These are phyloP conservation scores for Solanum arcanum DNA, from an alignment of 257 asterid species.

Conservation along the genomic window DNA sequence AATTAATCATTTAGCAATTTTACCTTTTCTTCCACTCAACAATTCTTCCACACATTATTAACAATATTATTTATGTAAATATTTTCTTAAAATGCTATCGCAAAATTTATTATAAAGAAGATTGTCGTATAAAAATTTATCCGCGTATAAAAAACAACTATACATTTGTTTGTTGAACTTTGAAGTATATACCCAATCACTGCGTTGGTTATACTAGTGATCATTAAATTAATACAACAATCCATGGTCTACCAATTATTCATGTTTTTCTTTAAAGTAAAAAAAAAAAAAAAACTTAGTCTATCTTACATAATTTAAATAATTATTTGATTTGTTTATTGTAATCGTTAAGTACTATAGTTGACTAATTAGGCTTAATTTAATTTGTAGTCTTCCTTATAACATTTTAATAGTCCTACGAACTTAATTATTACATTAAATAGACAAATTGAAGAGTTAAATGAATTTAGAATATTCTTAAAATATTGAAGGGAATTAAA, in stretches of 20 bases:
- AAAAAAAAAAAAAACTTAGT: neutral
- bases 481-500: neutral
- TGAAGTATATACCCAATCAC: neutral
- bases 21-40: neutral
- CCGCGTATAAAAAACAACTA: no score
- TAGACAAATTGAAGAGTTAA: neutral
- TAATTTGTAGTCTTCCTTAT: neutral
- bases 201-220: neutral
- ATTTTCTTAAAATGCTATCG: neutral
- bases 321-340: neutral
- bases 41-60: neutral
- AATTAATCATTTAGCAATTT: neutral
- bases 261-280: neutral
- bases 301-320: neutral
- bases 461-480: neutral
- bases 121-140: no score
- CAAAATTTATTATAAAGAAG: no score
- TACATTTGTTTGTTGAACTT: neutral
- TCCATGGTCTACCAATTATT: neutral
- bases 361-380: neutral
- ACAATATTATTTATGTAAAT: accelerated
- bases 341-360: neutral
- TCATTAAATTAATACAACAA: neutral
- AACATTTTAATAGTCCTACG: neutral
- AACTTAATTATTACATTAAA: neutral